Evolutionary conservation across 2,329 filamentous ascomycete species (phyloP), one percentile per base, ranked within the genome.

Genomic region (Paecilomyces dactylethromorphus): DNA sequence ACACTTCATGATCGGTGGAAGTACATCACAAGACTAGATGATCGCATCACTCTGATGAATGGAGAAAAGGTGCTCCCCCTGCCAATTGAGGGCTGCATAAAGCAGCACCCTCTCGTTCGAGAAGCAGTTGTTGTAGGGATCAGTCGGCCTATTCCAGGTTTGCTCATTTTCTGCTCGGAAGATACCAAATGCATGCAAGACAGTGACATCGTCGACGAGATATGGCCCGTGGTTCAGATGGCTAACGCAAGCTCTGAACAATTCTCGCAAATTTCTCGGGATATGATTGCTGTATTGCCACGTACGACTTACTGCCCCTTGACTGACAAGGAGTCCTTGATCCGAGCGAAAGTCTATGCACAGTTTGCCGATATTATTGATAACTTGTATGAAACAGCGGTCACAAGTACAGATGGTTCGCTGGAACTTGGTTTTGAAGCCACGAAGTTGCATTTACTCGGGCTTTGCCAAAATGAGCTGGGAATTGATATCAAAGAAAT

Each of bases 271-370:
- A 74, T 80, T 15, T 69, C 76, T 1, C 68, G 68, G n/a, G 77
- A 78, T 22, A 74, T 78, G 68, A 66, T 79, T 22, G 63, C 66
- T 7, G 62, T 73, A 2, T 57, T 79, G 2, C 67, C 72, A 2
- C 59, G 59, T 6, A 72, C 73, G 15, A 64, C 69, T 0, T 64
- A 72, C 0, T 83, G 78, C 53, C 80, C 82, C 0, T 68, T 71
- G 1, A 84, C 82, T 0, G 82, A 84, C 57, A 84, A 85, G 64
- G 79, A 79, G 0, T 82, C 77, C 0, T 74, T 82, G 58, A 84
- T 84, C 31, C 76, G 82, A 3, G 74, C 76, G 5, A 76, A 78
- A 7, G 77, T 81, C 6, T 82, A 83, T 64, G 67, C 70, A 13
- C 65, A 69, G 2, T 83, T 81, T 58, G 70, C 67, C 0, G 63